These are phyloP conservation scores for Diaporthe sp. DNA, from an alignment of 2,329 filamentous ascomycete genomes.

Conservation along the genomic window DNA sequence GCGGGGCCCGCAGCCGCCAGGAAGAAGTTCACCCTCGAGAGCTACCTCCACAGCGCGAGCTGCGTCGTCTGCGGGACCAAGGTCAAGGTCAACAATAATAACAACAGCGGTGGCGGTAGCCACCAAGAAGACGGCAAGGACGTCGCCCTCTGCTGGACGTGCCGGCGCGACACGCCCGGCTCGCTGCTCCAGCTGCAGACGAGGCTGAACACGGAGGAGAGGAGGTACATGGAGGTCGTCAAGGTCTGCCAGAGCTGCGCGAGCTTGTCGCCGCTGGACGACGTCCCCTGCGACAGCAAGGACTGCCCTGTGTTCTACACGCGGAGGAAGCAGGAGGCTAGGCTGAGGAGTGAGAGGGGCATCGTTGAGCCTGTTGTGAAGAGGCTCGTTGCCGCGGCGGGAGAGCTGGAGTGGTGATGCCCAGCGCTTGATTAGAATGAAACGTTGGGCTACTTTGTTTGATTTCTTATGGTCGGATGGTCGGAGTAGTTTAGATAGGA, in stretches of 20 bases:
- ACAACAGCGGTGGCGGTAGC: slow-evolving; percentile 44
- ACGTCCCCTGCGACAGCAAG: slow-evolving; percentile 88
- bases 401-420: slow-evolving; percentile 53
- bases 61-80: slow-evolving; percentile 83
- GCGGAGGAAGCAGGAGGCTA: slow-evolving; percentile 72
- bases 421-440: slow-evolving; percentile 38
- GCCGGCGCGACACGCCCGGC: slow-evolving; percentile 65
- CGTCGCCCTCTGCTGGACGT: slow-evolving; percentile 69
- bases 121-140: slow-evolving; percentile 43
- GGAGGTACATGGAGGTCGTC: slow-evolving; percentile 73
- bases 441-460: neutral
- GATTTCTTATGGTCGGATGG: neutral
- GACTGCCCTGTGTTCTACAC: slow-evolving; percentile 96
- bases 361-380: slow-evolving; percentile 52
- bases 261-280: slow-evolving; percentile 78
- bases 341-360: slow-evolving; percentile 56
- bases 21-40: slow-evolving; percentile 84
- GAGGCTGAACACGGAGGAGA: slow-evolving; percentile 74
- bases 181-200: slow-evolving; percentile 76
- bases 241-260: slow-evolving; percentile 86
- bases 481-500: neutral
- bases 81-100: slow-evolving; percentile 49
- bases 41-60: slow-evolving; percentile 86
- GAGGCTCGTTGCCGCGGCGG: slow-evolving; percentile 48
- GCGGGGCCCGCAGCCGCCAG: slow-evolving; percentile 46